Percentiles rank a stretch among this genome's conserved stretches.
Evolutionary conservation across 2,329 filamentous ascomycete species (phyloP).

Genomic region (Sporothrix protearum): DNA sequence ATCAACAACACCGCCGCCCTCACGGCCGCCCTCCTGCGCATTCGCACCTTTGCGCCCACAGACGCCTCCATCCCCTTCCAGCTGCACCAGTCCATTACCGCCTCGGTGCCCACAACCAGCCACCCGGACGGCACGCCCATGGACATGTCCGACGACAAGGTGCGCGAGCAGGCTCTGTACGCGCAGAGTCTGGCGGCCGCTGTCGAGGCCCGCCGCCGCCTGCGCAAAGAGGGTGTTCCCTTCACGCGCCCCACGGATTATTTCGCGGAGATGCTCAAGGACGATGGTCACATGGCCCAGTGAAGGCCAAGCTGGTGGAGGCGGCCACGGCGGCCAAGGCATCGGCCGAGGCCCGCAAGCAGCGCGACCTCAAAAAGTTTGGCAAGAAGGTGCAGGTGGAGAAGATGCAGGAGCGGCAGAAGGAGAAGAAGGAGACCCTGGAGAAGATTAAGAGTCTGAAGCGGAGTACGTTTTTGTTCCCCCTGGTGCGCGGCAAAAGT

Average conservation of each 20-base stretch:
- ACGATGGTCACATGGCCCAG: slow-evolving; percentile 97
- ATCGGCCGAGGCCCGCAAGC: slow-evolving; percentile 81
- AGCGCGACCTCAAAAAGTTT: slow-evolving; percentile 96
- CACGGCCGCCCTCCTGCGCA: slow-evolving; percentile 72
- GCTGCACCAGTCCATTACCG: slow-evolving; percentile 73
- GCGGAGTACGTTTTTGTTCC: slow-evolving; percentile 99
- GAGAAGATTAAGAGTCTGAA: slow-evolving; percentile 95
- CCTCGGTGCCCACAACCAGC: slow-evolving; percentile 47
- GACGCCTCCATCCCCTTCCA: slow-evolving; percentile 62
- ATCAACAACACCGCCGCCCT: slow-evolving; percentile 97
- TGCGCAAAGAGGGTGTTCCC: slow-evolving; percentile 76
- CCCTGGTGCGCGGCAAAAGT: too few relatives aligned
- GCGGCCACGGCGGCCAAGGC: slow-evolving; percentile 92
- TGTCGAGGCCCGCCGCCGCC: slow-evolving; percentile 64
- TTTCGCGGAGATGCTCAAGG: slow-evolving; percentile 99
- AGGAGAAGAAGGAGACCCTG: slow-evolving; percentile 86
- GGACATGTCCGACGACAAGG: slow-evolving; percentile 76
- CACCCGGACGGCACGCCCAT: slow-evolving; percentile 41
- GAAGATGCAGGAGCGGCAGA: slow-evolving; percentile 89
- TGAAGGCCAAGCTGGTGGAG: slow-evolving; percentile 89
- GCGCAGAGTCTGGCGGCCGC: slow-evolving; percentile 80
- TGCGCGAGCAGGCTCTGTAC: slow-evolving; percentile 93
- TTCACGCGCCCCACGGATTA: slow-evolving; percentile 92
- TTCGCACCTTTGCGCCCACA: slow-evolving; percentile 62
- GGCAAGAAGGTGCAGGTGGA: slow-evolving; percentile 97